Conservation (phyloP, 2,329 filamentous ascomycete species). For the Clarireedia monteithiana region DNA sequence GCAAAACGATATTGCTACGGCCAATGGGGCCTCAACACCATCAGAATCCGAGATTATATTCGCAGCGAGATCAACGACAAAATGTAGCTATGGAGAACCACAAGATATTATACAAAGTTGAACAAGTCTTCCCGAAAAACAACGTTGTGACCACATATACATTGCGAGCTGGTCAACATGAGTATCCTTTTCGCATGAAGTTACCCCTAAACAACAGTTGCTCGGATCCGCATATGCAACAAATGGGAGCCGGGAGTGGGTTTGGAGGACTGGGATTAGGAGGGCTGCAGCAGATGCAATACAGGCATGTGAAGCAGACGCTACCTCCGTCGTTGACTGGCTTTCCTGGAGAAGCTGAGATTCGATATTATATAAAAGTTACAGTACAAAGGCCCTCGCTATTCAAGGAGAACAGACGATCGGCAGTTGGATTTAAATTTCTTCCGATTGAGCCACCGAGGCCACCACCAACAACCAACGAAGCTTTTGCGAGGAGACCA, state of each 20-base stretch:
- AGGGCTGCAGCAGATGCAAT: slow-evolving; percentile 53
- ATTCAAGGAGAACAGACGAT: slow-evolving; percentile 82
- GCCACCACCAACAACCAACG: slow-evolving; percentile 56
- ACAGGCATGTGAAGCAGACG: slow-evolving; percentile 72
- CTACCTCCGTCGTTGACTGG: slow-evolving; percentile 85
- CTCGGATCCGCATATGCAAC: slow-evolving; percentile 39
- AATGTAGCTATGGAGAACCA: slow-evolving; percentile 48
- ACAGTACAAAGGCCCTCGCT: slow-evolving; percentile 83
- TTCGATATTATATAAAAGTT: slow-evolving; percentile 92
- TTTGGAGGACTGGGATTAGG: slow-evolving; percentile 54
- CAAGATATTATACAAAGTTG: slow-evolving; percentile 68
- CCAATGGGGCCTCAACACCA: slow-evolving; percentile 15
- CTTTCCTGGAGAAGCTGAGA: slow-evolving; percentile 79
- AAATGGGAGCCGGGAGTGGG: slow-evolving; percentile 45
- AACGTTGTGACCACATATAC: slow-evolving; percentile 39
- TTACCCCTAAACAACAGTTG: slow-evolving; percentile 68
- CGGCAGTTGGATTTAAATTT: slow-evolving; percentile 67
- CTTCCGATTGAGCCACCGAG: slow-evolving; percentile 87
- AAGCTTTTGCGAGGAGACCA: slow-evolving; percentile 74
- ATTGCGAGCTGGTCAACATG: slow-evolving; percentile 61
- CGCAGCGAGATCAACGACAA: slow-evolving; percentile 17
- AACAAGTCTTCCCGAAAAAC: slow-evolving; percentile 58
- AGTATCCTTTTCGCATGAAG: slow-evolving; percentile 74
- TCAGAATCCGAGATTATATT: slow-evolving; percentile 10
- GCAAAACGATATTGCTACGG: slow-evolving; percentile 47